Percentiles rank a stretch among this genome's conserved stretches.
These are phyloP conservation scores for Ogataea salicorniae DNA, from an alignment of 805 yeast genomes.

Conservation along the genomic window DNA sequence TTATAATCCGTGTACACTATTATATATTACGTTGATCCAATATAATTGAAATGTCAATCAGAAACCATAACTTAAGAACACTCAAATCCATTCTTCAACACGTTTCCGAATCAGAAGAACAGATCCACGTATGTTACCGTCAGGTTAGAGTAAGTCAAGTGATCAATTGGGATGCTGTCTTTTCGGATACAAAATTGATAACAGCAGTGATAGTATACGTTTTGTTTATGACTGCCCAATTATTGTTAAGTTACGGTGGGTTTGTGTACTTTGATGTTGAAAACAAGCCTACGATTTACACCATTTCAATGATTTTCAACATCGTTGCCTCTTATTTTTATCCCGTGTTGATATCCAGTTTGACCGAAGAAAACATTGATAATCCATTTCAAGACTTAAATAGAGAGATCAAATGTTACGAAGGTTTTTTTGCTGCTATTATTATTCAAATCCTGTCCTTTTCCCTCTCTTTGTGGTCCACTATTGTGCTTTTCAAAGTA, in stretches of 20 bases:
- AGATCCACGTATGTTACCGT: no score
- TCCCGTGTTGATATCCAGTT: slow-evolving; percentile 20
- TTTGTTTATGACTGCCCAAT: slow-evolving; percentile 22
- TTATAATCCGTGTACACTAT: background rate
- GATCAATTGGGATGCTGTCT: slow-evolving; percentile 24
- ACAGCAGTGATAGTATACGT: slow-evolving; percentile 17
- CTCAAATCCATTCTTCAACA: slow-evolving; percentile 1
- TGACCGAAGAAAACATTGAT: slow-evolving; percentile 21
- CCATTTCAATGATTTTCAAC: slow-evolving; percentile 20
- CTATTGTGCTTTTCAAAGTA: slow-evolving; percentile 12
- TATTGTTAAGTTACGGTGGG: slow-evolving; percentile 24
- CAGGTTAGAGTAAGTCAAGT: slow-evolving; percentile 12
- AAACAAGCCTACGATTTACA: slow-evolving; percentile 19
- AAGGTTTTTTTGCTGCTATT: slow-evolving; percentile 15
- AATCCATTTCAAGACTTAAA: slow-evolving; percentile 22
- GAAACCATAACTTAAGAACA: background rate
- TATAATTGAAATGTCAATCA: background rate
- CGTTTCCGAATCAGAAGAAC: slow-evolving; percentile 6
- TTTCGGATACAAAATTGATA: slow-evolving; percentile 17
- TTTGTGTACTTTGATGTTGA: slow-evolving; percentile 24
- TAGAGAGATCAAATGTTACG: slow-evolving; percentile 20
- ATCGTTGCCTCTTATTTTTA: slow-evolving; percentile 24
- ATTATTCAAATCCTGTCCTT: slow-evolving; percentile 17
- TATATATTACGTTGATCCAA: background rate
- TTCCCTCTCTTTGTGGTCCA: slow-evolving; percentile 19